Evolutionary conservation across 106 monocot genomes (phyloP).

Genomic region (Triglochin maritima): DNA sequence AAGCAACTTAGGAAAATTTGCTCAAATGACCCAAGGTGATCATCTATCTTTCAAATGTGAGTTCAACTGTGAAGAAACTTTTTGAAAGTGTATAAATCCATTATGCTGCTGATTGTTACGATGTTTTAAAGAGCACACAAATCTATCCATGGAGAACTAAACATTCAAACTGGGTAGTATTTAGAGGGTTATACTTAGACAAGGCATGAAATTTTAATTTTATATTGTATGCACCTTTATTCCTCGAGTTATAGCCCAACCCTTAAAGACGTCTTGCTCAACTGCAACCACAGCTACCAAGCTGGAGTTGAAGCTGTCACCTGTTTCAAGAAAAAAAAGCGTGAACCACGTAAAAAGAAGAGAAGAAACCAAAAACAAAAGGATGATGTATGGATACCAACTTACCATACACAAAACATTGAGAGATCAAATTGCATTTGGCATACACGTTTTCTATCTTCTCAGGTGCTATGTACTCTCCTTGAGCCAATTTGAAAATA

Average conservation of each 20-base stretch:
- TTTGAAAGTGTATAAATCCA: no score
- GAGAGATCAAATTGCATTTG: constrained; percentile 86
- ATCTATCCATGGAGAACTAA: no score
- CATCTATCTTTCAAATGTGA: no score
- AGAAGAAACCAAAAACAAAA: background rate
- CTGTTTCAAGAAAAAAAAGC: constrained; percentile 18
- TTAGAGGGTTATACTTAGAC: no score
- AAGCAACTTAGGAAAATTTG: no score
- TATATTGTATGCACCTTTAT: constrained; percentile 26
- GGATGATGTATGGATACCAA: background rate
- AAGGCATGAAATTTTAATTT: no score
- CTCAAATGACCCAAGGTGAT: no score
- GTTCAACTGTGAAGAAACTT: no score
- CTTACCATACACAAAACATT: constrained; percentile 93
- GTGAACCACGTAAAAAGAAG: background rate
- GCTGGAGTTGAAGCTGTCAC: constrained; percentile 70
- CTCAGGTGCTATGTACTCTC: constrained; percentile 98
- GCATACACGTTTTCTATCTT: constrained; percentile 98
- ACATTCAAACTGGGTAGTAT: no score
- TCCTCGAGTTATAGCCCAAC: constrained; percentile 63
- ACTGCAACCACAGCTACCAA: constrained; percentile 50
- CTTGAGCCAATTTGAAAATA: constrained; percentile 96
- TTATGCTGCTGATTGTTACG: no score
- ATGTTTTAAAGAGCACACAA: no score
- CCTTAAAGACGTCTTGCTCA: constrained; percentile 49